Conservation (phyloP, 139 green algal species). For the Diplosphaera chodatii region DNA sequence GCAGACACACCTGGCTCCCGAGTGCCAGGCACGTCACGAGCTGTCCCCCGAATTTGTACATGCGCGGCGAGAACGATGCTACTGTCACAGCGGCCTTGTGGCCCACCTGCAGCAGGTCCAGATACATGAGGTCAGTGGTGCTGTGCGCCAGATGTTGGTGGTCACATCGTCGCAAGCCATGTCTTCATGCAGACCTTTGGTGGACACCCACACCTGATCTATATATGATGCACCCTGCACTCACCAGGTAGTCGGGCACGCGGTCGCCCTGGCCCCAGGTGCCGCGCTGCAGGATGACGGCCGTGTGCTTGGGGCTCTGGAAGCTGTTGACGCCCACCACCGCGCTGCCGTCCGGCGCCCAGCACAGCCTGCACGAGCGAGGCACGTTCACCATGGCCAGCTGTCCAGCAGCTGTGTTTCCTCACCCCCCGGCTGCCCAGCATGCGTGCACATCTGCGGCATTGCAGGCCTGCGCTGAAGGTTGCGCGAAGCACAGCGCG, state of each 20-base stretch:
- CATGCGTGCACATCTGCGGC: too few relatives aligned
- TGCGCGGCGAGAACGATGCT: constrained; percentile 54
- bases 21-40: constrained; percentile 44
- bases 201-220: constrained; percentile 7
- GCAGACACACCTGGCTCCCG: constrained; percentile 50
- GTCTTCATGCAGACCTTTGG: too few relatives aligned
- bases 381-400: constrained; percentile 34
- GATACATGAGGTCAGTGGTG: too few relatives aligned
- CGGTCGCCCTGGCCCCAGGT: constrained; percentile 17
- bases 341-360: constrained; percentile 62
- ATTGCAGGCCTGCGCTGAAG: too few relatives aligned
- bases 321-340: constrained; percentile 63
- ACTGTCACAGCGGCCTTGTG: constrained; percentile 58
- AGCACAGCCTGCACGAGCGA: constrained; percentile 21
- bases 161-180: too few relatives aligned
- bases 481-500: too few relatives aligned
- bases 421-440: too few relatives aligned
- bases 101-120: constrained; percentile 37
- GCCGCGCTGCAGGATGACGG: constrained; percentile 45
- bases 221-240: too few relatives aligned
- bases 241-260: background rate
- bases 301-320: constrained; percentile 46
- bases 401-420: constrained; percentile 9
- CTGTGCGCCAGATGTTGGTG: too few relatives aligned
- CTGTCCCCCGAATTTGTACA: constrained; percentile 39